A percentile compares a stretch with the other conserved stretches of the same genome.
Evolutionary conservation across 768 basidiomycete genomes (phyloP).

Genomic region (Rhizopogon vesiculosus): DNA sequence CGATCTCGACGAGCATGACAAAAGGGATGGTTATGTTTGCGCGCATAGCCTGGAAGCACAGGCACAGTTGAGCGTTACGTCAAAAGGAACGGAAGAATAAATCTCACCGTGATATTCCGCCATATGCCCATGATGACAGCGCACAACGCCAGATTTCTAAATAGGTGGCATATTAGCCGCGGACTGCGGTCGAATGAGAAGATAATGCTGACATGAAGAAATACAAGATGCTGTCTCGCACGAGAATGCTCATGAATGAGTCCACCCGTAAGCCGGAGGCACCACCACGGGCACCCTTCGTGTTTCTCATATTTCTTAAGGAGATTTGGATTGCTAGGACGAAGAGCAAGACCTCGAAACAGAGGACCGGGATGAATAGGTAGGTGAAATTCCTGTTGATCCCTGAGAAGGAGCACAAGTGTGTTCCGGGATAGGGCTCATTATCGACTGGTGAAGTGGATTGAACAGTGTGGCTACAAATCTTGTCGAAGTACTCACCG

Average conservation of each 20-base stretch:
- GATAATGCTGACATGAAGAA: conserved; percentile 22
- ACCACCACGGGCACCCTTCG: background rate
- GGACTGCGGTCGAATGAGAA: background rate
- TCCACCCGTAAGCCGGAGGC: conserved; percentile 6
- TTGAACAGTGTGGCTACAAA: background rate
- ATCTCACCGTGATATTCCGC: conserved; percentile 18
- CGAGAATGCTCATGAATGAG: conserved; percentile 19
- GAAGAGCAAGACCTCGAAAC: conserved; percentile 24
- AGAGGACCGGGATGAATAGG: conserved; percentile 25
- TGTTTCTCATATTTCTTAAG: conserved; percentile 6
- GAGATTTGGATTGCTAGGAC: conserved; percentile 15
- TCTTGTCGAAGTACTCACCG: background rate
- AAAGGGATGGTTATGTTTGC: conserved; percentile 27
- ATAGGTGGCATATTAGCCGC: background rate
- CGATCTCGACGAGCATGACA: conserved; percentile 25
- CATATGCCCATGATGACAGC: conserved; percentile 23
- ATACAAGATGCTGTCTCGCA: conserved; percentile 26
- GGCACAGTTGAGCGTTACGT: background rate
- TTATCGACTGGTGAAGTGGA: conserved; percentile 5
- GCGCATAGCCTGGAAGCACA: conserved; percentile 13
- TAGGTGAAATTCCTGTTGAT: conserved; percentile 17
- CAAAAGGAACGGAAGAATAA: background rate
- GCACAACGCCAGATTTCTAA: conserved; percentile 20
- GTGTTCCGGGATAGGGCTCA: background rate
- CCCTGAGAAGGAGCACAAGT: conserved; percentile 19